Evolutionary conservation across 768 basidiomycete genomes (phyloP).

Genomic region (Auriculariales sp.): DNA sequence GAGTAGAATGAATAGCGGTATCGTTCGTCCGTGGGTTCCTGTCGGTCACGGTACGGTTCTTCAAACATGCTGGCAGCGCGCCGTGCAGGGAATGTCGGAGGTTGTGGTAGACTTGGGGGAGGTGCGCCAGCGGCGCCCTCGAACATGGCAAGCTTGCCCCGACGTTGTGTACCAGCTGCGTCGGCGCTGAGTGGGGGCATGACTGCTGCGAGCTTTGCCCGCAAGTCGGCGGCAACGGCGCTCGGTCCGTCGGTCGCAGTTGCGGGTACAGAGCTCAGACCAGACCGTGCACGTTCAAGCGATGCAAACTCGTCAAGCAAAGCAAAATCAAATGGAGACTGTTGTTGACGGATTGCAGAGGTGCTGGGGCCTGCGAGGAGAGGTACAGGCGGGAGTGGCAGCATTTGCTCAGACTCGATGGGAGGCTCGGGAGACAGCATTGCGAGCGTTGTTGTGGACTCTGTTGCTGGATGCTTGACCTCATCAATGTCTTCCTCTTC

Average conservation of each 20-base stretch:
- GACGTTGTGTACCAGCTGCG: constrained; percentile 57
- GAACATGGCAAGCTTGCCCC: constrained; percentile 85
- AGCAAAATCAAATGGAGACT: constrained; percentile 13
- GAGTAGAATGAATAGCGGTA: constrained; percentile 99
- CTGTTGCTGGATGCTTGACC: constrained; percentile 3
- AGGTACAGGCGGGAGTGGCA: neutral
- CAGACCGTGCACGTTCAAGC: constrained; percentile 14
- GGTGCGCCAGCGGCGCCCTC: constrained; percentile 42
- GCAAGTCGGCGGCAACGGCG: constrained; percentile 47
- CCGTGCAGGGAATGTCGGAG: constrained; percentile 5
- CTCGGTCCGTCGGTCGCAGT: constrained; percentile 49
- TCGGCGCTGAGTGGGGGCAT: constrained; percentile 91
- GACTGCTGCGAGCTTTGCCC: constrained; percentile 48
- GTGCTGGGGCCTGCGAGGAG: constrained; percentile 4
- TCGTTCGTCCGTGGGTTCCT: constrained; percentile 70
- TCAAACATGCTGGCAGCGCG: neutral
- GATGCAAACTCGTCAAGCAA: constrained; percentile 8
- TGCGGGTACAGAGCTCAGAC: too few relatives aligned
- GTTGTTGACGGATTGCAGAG: constrained; percentile 7
- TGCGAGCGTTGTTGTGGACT: constrained; percentile 12
- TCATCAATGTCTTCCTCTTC: constrained; percentile 25
- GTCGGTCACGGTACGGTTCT: constrained; percentile 13
- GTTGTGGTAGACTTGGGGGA: constrained; percentile 31
- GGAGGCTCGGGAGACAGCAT: constrained; percentile 22
- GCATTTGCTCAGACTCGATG: neutral